phyloP scores from a whole-genome alignment of 306 rosid genomes.

The Castanea sativa region DNA sequence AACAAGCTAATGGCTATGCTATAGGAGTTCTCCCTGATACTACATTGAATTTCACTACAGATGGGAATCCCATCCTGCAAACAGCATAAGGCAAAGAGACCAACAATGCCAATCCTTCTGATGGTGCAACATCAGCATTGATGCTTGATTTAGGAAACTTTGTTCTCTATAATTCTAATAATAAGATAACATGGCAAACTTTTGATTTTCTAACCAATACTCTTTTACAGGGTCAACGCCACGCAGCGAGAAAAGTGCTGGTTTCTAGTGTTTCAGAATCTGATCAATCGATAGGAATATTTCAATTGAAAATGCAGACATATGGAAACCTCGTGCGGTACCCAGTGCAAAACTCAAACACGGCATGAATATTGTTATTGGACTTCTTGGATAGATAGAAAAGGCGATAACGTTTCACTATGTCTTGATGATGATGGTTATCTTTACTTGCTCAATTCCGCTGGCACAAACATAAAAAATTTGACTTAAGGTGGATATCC shows the following conservation, averaged over 20 bases:
- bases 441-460: not conserved
- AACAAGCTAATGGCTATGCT: conserved; percentile 18
- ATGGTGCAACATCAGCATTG: not conserved
- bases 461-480: not conserved
- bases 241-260: not conserved
- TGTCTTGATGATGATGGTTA: not conserved
- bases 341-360: not conserved
- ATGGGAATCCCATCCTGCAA: not conserved
- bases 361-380: not conserved
- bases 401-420: not conserved
- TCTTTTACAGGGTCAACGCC: not conserved
- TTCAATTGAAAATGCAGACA: not conserved
- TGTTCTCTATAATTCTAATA: not conserved
- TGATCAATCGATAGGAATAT: not conserved
- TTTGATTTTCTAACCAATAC: not conserved
- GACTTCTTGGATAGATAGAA: accelerated
- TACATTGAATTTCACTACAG: not conserved
- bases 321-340: not conserved
- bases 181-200: not conserved
- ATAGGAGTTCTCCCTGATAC: not conserved
- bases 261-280: not conserved
- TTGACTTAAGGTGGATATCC: not conserved
- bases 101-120: not conserved
- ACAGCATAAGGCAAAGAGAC: not conserved
- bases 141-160: not conserved